Evolutionary conservation across 1,284 basidiomycete species (phyloP).

Genomic region (Ceratobasidium sp.): DNA sequence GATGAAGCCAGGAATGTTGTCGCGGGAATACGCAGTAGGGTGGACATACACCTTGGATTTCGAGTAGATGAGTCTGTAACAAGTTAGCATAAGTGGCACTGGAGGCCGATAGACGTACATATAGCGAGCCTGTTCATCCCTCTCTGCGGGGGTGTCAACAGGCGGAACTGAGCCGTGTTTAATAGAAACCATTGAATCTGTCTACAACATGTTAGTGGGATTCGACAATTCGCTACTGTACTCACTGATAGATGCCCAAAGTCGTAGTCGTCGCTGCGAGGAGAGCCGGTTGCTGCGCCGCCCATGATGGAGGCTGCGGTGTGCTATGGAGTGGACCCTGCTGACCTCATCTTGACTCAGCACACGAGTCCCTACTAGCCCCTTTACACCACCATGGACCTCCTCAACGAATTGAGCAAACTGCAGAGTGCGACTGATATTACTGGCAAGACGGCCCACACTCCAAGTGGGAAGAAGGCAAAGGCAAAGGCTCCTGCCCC

Average conservation of each 20-base stretch:
- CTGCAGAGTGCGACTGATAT: conserved; percentile 42
- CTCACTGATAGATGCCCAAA: conserved; percentile 30
- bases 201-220: conserved; percentile 7
- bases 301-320: conserved; percentile 33
- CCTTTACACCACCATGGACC: conserved; percentile 17
- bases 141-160: conserved; percentile 25
- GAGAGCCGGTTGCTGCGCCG: conserved; percentile 33
- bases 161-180: conserved; percentile 27
- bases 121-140: conserved; percentile 37
- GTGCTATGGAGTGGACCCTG: neutral
- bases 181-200: conserved; percentile 39
- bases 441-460: conserved; percentile 27
- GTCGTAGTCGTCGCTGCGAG: conserved; percentile 41
- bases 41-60: conserved; percentile 96
- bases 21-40: conserved; percentile 89
- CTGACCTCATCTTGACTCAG: conserved; percentile 8
- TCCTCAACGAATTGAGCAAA: conserved; percentile 9
- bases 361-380: neutral
- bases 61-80: conserved; percentile 77
- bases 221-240: neutral
- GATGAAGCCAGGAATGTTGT: conserved; percentile 94
- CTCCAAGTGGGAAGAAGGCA: conserved; percentile 27
- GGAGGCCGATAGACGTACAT: neutral
- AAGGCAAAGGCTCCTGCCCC: conserved; percentile 64
- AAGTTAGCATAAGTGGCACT: neutral